Evolutionary conservation across 768 basidiomycete species (phyloP).

Genomic region (Leccinum broughii): DNA sequence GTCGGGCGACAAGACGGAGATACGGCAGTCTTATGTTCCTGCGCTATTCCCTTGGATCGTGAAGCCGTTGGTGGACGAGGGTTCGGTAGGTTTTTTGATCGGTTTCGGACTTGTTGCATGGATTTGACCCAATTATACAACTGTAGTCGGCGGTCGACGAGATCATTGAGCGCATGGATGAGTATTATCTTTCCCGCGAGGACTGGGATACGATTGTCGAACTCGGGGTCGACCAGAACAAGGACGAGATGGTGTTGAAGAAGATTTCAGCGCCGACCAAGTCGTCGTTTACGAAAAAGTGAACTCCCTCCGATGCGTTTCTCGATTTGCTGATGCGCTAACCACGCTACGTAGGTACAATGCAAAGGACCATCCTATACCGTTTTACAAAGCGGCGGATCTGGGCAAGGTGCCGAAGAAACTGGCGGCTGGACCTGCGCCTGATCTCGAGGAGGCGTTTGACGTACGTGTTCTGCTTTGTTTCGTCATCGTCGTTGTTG

Average conservation of each 20-base stretch:
- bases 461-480: slow-evolving; percentile 52
- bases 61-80: slow-evolving; percentile 70
- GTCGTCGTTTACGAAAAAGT: slow-evolving; percentile 84
- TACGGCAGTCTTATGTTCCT: slow-evolving; percentile 89
- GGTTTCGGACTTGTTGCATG: not conserved
- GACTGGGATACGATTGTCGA: slow-evolving; percentile 98
- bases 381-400: slow-evolving; percentile 88
- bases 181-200: slow-evolving; percentile 89
- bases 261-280: slow-evolving; percentile 83
- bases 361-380: slow-evolving; percentile 83
- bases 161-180: slow-evolving; percentile 88
- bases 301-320: not conserved
- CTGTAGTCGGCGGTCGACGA: slow-evolving; percentile 60
- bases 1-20: slow-evolving; percentile 86
- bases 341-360: slow-evolving; percentile 68
- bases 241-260: slow-evolving; percentile 75
- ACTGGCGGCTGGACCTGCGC: slow-evolving; percentile 68
- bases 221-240: slow-evolving; percentile 81
- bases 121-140: not conserved
- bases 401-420: slow-evolving; percentile 81
- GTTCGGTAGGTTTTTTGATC: slow-evolving; percentile 57
- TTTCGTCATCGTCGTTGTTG: not conserved
- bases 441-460: slow-evolving; percentile 91
- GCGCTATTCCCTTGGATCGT: slow-evolving; percentile 83
- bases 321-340: no score